Evolutionary conservation across 2,329 filamentous ascomycete species (phyloP).

Genomic region (Thielaviopsis musarum): DNA sequence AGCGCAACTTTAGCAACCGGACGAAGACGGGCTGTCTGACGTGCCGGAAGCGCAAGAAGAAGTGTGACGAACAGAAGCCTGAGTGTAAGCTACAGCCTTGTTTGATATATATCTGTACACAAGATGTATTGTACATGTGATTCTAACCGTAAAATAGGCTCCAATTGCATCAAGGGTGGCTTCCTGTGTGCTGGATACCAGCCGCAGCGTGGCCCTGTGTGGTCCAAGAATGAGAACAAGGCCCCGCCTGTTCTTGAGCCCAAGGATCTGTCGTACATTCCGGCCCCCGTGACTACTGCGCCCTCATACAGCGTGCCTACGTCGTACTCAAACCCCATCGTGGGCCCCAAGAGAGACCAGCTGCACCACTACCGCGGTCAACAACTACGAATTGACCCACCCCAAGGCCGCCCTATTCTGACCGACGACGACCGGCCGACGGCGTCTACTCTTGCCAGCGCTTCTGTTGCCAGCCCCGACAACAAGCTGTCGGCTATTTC

Average conservation of each 20-base stretch:
- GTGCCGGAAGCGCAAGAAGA: conserved; percentile 86
- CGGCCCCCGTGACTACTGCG: conserved; percentile 27
- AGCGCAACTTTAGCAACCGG: conserved; percentile 78
- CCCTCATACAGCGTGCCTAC: conserved; percentile 40
- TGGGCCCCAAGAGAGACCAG: conserved; percentile 33
- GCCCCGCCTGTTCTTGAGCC: conserved; percentile 62
- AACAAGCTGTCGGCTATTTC: conserved; percentile 44
- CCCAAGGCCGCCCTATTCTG: conserved; percentile 36
- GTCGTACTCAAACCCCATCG: conserved; percentile 24
- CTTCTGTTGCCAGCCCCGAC: conserved; percentile 38
- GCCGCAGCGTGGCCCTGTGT: conserved; percentile 52
- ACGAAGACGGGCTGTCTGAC: conserved; percentile 95
- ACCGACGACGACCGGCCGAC: conserved; percentile 42
- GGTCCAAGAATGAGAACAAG: conserved; percentile 60
- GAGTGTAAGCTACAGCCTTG: conserved; percentile 43
- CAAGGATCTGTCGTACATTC: conserved; percentile 53
- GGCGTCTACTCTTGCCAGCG: conserved; percentile 41
- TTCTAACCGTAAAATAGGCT: conserved; percentile 34
- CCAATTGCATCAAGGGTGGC: conserved; percentile 78
- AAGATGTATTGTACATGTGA: background rate
- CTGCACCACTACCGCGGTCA: conserved; percentile 44
- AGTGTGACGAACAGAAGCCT: conserved; percentile 88
- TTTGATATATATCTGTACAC: background rate
- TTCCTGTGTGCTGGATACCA: conserved; percentile 89
- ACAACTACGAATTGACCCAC: conserved; percentile 44